Conservation (phyloP, 2,329 filamentous ascomycete species). For the Pestalotiopsis sp. region DNA sequence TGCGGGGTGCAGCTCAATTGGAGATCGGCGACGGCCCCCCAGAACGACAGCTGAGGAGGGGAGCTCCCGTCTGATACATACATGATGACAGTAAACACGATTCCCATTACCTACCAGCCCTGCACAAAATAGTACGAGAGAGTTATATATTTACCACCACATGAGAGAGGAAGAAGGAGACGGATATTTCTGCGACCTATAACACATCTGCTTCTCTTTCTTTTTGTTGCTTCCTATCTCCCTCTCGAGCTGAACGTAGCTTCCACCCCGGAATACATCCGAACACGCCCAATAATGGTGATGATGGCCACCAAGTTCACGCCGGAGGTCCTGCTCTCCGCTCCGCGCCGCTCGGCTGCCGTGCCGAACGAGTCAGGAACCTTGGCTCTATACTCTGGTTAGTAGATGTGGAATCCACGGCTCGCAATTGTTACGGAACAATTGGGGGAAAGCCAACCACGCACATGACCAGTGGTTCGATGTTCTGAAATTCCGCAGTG, state of each 20-base stretch:
- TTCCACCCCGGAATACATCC: background rate
- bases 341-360: slow-evolving; percentile 70
- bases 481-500: slow-evolving; percentile 35
- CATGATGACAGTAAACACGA: too few species aligned
- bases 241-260: background rate
- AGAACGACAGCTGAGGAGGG: background rate
- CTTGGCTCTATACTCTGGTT: slow-evolving; percentile 63
- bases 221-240: background rate
- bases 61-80: background rate
- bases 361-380: slow-evolving; percentile 68
- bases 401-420: background rate
- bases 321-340: slow-evolving; percentile 74
- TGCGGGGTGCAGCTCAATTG: slow-evolving; percentile 8
- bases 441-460: background rate
- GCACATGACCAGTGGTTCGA: background rate
- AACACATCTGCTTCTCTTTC: too few species aligned
- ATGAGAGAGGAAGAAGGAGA: too few species aligned
- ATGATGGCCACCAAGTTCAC: slow-evolving; percentile 71
- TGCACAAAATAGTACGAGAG: too few species aligned
- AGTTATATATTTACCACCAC: background rate
- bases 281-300: slow-evolving; percentile 55
- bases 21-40: background rate
- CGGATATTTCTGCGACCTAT: too few species aligned
- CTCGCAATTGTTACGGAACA: background rate
- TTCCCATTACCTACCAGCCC: too few species aligned